Percentiles rank a stretch among this genome's conserved stretches.
These are phyloP conservation scores for Chlorella sorokiniana DNA, from an alignment of 139 green algal species.

Conservation along the genomic window DNA sequence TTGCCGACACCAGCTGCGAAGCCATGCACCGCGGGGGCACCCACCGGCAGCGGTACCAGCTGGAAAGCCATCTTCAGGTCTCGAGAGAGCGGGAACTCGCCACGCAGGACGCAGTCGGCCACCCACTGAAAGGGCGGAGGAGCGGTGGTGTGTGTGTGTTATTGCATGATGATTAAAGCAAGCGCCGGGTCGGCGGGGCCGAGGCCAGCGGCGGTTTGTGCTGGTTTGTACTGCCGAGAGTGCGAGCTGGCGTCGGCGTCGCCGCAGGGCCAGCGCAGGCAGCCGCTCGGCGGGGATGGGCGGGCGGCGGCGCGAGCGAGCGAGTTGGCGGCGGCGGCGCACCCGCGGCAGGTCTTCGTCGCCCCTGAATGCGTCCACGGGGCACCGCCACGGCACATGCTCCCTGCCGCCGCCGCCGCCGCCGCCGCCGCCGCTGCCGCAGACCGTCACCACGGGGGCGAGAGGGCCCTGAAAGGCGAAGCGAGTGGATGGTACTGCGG, in stretches of 20 bases:
- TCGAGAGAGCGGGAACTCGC: conserved; percentile 31
- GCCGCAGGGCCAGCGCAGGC: too few species aligned
- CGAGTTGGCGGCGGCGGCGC: too few species aligned
- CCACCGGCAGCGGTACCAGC: conserved; percentile 70
- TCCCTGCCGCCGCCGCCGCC: background rate
- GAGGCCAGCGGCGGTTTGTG: too few species aligned
- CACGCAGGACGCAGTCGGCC: conserved; percentile 69
- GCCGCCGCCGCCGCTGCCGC: background rate
- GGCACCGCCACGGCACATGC: conserved; percentile 20
- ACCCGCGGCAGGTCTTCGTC: conserved; percentile 14
- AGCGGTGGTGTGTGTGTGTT: background rate
- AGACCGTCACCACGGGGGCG: conserved; percentile 12
- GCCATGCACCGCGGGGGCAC: background rate
- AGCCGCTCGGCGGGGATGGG: too few species aligned
- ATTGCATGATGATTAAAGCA: too few species aligned
- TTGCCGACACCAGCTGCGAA: too few species aligned
- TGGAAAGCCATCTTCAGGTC: conserved; percentile 82
- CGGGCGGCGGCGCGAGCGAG: too few species aligned
- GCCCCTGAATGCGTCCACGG: conserved; percentile 6
- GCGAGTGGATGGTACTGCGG: background rate
- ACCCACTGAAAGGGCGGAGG: conserved; percentile 61
- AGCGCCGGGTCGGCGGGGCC: too few species aligned
- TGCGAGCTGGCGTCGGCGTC: too few species aligned
- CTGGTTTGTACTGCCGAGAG: too few species aligned
- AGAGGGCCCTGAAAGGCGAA: background rate